phyloP scores from a whole-genome alignment of 352 stramenopile species.

The Phytophthora tubulina region DNA sequence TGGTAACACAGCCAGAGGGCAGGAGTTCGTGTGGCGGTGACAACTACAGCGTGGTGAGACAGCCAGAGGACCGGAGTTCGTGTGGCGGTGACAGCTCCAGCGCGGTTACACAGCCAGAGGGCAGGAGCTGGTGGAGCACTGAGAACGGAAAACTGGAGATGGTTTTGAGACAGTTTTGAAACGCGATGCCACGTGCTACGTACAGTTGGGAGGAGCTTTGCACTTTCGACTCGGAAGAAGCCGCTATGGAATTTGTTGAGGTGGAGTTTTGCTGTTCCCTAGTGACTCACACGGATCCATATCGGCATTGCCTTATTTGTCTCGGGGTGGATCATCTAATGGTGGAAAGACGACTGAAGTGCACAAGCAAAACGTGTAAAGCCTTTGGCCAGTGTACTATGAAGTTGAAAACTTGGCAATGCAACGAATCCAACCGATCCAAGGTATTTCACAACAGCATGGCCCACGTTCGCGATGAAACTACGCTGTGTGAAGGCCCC shows the following conservation, averaged over 20 bases:
- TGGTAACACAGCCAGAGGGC: no score
- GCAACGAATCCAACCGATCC: not conserved
- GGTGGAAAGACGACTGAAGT: not conserved
- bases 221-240: not conserved
- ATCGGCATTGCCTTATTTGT: not conserved
- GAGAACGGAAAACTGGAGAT: not conserved
- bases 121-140: not conserved
- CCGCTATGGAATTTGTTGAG: not conserved
- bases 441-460: not conserved
- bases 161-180: not conserved
- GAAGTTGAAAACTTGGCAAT: not conserved
- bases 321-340: not conserved
- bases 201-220: not conserved
- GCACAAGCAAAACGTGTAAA: slow-evolving; percentile 6
- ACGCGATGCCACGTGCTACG: not conserved
- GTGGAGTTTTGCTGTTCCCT: not conserved
- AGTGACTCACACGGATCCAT: slow-evolving; percentile 2
- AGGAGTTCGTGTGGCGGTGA: no score
- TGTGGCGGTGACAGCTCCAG: not conserved
- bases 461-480: not conserved
- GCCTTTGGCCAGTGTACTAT: not conserved
- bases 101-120: not conserved
- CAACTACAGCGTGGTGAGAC: no score
- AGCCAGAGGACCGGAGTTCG: no score
- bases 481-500: not conserved